Percentiles rank a stretch among this genome's conserved stretches.
Evolutionary conservation across 2,329 filamentous ascomycete genomes (phyloP).

Genomic region (Epichloe aotearoae): DNA sequence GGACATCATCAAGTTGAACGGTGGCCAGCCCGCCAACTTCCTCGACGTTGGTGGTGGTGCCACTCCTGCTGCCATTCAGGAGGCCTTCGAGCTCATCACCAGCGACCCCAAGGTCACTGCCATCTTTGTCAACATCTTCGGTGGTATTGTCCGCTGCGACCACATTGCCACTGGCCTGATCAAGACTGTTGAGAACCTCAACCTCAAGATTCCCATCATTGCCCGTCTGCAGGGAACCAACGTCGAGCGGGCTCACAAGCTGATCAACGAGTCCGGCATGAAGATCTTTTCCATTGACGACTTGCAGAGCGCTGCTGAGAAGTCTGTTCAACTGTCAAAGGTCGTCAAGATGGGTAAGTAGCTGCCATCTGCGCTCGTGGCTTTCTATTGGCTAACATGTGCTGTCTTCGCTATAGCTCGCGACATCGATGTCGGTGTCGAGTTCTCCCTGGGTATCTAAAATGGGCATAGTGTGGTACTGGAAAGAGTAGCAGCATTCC

Average conservation of each 20-base stretch:
- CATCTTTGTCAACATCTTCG: slow-evolving; percentile 99
- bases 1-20: slow-evolving; percentile 99
- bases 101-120: slow-evolving; percentile 96
- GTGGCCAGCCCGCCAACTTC: slow-evolving; percentile 93
- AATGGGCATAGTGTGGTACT: slow-evolving; percentile 2
- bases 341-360: slow-evolving; percentile 91
- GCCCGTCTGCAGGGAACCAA: slow-evolving; percentile 97
- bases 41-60: slow-evolving; percentile 96
- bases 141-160: slow-evolving; percentile 95
- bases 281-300: slow-evolving; percentile 99
- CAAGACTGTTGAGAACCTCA: slow-evolving; percentile 85
- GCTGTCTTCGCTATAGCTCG: slow-evolving; percentile 43
- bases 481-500: slow-evolving; percentile 6
- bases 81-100: slow-evolving; percentile 97
- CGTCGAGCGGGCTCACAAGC: slow-evolving; percentile 84
- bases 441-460: slow-evolving; percentile 89
- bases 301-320: slow-evolving; percentile 92
- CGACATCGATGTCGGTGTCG: slow-evolving; percentile 93
- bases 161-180: slow-evolving; percentile 94
- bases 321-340: slow-evolving; percentile 97
- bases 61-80: slow-evolving; percentile 89
- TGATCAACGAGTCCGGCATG: slow-evolving; percentile 91
- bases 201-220: slow-evolving; percentile 93
- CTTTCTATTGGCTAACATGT: slow-evolving; percentile 9
- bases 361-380: background rate